Evolutionary conservation across 2,329 filamentous ascomycete genomes (phyloP), one percentile per base, ranked within the genome.

Genomic region (Proliferodiscus dingleyae): DNA sequence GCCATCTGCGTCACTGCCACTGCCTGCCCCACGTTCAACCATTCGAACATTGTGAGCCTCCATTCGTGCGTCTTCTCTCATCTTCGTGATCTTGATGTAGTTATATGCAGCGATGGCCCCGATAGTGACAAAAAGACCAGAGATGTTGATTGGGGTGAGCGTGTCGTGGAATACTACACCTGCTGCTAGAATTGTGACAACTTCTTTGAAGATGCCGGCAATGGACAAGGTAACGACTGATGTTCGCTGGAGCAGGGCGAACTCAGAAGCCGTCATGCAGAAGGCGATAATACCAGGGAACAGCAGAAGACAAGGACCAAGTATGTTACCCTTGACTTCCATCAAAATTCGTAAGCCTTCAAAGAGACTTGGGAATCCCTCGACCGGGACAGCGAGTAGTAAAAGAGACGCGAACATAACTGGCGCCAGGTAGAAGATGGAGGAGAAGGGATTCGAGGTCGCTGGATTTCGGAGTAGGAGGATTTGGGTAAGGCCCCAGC

Each of bases 401-500:
- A 94, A 72, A 23, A 98, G 75, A 16, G 85, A 85, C 52, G 85
- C 36, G 61, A 98, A 98, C 93, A 98, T 98, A 68, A 96, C 80
- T 1, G 93, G 93, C 1, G 90, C 90, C n/a, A 98, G 80, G 68
- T 90, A 96, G 70, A 97, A 96, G 56, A 98, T 95, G 58, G 87
- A 94, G 11, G 89, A 91, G 66, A 98, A 97, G 0, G 93, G 93
- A 61, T 98, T 98, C 36, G 87, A 88, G 0, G 93, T 98, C 16
- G 93, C 90, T 1, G 90, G 89, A 66, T 96, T 95, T 57, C 90
- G 85, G 22, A 97, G 80, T 5, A 98, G 80, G 3, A 98, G 80
- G 49, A 98, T 95, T 64, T 98, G 93, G 0, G 93, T 97, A n/a
- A 98, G 72, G n/a, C 81, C 88, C 93, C 93, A 98, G 58, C 93